Evolutionary conservation across 306 rosid species (phyloP), one percentile per base, ranked within the genome.

Genomic region (Acmispon strigosus): DNA sequence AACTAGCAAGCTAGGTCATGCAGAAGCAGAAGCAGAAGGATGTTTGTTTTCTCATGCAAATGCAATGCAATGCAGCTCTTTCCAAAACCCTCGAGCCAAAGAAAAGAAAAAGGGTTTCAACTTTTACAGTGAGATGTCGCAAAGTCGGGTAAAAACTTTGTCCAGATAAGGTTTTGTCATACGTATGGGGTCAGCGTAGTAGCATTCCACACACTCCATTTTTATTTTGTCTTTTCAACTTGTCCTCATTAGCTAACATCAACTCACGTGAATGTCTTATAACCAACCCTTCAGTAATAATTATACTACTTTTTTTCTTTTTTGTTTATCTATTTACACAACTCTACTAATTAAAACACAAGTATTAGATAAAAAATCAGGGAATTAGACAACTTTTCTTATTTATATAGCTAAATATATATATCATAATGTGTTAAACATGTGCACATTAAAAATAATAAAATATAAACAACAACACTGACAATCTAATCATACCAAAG

Each of bases 261-360:
- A 69, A 70, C 43, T 88, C 98, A 92, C 98, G 98, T 85, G 98
- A 92, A 90, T 74, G 60, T 56, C 90, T 86, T 62, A 69, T 48
- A 67, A 29, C 16, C 60, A 27, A 27, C 10, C 7, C 27, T 50
- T 50, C 27, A 50, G 41, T 36, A 36, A 36, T 36, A n/a, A n/a
- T n/a, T n/a, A n/a, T n/a, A 3, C 7, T 36, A 6, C 4, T 36
- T 36, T 5, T 36, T 5, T 36, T 41, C n/a, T 12, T 17, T 20
- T 56, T n/a, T n/a, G n/a, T n/a, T n/a, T n/a, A n/a, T n/a, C n/a
- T n/a, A n/a, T n/a, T n/a, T n/a, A n/a, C n/a, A n/a, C n/a, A n/a
- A n/a, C n/a, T n/a, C n/a, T n/a, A n/a, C n/a, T n/a, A n/a, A n/a
- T n/a, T n/a, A n/a, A n/a, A n/a, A 3, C 4, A 27, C 4, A 10